phyloP scores from a whole-genome alignment of 78 protist species.

The Paulinella micropora region DNA sequence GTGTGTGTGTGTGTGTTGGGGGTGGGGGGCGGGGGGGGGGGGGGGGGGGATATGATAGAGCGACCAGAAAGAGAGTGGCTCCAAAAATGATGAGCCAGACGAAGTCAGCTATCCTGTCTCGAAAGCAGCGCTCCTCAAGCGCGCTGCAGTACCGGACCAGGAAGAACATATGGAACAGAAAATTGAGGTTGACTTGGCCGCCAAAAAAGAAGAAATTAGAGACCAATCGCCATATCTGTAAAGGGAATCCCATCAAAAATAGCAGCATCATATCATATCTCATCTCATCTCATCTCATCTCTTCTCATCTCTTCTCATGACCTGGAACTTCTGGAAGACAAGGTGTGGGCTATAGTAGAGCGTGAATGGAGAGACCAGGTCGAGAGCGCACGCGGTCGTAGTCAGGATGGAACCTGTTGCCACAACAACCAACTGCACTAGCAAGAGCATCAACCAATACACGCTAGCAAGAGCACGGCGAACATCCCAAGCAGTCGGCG shows the following conservation, averaged over 20 bases:
- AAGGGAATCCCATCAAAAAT: no score
- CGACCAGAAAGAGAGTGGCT: constrained; percentile 2
- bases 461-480: no score
- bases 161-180: constrained; percentile 50
- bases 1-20: neutral
- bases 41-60: neutral
- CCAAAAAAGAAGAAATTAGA: constrained; percentile 38
- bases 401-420: no score
- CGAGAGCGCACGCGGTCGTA: constrained; percentile 24
- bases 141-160: constrained; percentile 26
- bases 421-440: no score
- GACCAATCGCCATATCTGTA: constrained; percentile 42
- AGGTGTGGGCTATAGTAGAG: neutral
- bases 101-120: constrained; percentile 30
- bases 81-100: constrained; percentile 33
- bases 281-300: no score
- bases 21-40: neutral
- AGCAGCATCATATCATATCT: no score
- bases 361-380: constrained; percentile 18
- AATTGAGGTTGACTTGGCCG: constrained; percentile 26
- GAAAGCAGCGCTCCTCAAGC: constrained; percentile 42
- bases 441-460: no score
- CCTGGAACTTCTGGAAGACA: neutral
- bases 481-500: no score
- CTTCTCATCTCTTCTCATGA: no score